A percentile compares a stretch with the other conserved stretches of the same genome.
Evolutionary conservation across 163 green algal genomes (phyloP).

Genomic region (Chlamydomonas reinhardtii): DNA sequence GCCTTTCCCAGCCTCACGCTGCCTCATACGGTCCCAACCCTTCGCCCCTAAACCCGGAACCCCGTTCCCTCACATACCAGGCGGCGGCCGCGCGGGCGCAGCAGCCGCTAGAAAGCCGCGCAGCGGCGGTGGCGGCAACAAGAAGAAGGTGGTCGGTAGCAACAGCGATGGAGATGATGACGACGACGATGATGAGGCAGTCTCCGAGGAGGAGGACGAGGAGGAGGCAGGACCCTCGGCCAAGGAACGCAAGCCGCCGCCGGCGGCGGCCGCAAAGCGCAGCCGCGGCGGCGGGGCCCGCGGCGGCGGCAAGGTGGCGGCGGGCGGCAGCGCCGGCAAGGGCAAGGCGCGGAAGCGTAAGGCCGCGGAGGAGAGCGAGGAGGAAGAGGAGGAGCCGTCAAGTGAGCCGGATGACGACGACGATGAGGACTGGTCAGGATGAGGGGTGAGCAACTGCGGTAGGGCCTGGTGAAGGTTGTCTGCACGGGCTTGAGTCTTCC

Average conservation of each 20-base stretch:
- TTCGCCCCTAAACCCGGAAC: no score
- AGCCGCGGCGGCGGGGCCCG: neutral
- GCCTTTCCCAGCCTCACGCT: neutral
- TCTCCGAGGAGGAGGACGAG: neutral
- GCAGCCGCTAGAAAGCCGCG: neutral
- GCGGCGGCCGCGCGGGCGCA: neutral
- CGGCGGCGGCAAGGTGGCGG: neutral
- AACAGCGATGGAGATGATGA: neutral
- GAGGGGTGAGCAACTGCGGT: neutral
- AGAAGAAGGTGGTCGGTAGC: neutral
- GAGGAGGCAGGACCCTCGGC: neutral
- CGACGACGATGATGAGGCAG: neutral
- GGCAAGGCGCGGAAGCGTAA: neutral
- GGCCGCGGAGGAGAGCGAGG: slow-evolving; percentile 12
- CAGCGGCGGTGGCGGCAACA: neutral
- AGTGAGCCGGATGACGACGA: slow-evolving; percentile 27
- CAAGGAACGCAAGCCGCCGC: neutral
- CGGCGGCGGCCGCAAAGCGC: neutral
- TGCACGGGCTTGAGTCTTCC: no score
- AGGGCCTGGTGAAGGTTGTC: no score
- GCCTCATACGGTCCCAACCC: no score
- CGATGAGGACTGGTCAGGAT: slow-evolving; percentile 18
- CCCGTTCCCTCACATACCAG: no score
- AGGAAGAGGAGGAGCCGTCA: neutral
- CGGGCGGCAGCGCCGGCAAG: neutral